These are phyloP conservation scores for Cercospora sojina DNA, from an alignment of 2,329 filamentous ascomycete genomes.

Conservation along the genomic window DNA sequence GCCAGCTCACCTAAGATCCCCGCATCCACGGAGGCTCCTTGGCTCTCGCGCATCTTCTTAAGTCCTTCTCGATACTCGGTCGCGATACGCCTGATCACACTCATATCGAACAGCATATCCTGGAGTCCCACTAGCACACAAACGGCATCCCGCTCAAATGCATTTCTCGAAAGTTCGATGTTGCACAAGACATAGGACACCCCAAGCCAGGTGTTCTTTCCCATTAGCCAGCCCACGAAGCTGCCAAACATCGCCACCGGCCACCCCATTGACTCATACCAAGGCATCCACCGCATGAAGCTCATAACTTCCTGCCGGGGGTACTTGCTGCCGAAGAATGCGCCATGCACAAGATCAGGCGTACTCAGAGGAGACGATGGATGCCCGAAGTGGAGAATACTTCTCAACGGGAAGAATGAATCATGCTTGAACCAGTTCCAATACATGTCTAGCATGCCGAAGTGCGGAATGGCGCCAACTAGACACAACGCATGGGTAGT, in stretches of 20 bases:
- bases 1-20: neutral
- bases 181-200: conserved; percentile 44
- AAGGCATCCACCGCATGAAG: conserved; percentile 38
- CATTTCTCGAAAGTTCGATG: conserved; percentile 32
- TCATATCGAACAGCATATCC: conserved; percentile 46
- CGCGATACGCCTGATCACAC: neutral
- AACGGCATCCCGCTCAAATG: conserved; percentile 33
- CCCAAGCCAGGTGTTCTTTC: conserved; percentile 22
- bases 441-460: conserved; percentile 42
- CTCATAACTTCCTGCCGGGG: conserved; percentile 47
- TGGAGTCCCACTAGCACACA: conserved; percentile 44
- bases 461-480: conserved; percentile 18
- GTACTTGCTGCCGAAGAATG: conserved; percentile 52
- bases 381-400: conserved; percentile 51
- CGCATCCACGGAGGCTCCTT: neutral
- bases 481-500: conserved; percentile 9
- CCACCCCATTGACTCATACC: conserved; percentile 57
- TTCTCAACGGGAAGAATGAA: conserved; percentile 50
- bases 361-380: conserved; percentile 55
- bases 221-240: conserved; percentile 41
- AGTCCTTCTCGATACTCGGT: neutral
- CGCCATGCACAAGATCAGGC: conserved; percentile 49
- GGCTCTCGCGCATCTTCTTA: neutral
- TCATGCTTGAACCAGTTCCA: conserved; percentile 50
- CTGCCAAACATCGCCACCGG: conserved; percentile 48